Evolutionary conservation across 768 basidiomycete species (phyloP).

Genomic region (Macrocybe gigantea): DNA sequence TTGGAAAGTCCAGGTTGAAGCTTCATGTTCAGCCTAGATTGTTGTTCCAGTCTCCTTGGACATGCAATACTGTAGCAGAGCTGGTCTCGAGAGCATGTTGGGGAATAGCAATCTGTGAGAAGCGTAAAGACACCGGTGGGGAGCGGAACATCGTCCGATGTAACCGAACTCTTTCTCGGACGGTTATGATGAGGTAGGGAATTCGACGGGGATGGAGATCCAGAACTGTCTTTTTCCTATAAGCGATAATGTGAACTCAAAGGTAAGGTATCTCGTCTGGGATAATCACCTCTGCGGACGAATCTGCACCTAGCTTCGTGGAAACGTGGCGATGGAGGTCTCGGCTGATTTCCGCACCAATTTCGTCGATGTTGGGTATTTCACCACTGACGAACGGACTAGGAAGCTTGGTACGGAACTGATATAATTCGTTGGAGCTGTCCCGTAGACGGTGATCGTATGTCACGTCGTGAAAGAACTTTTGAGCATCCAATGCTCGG

Average conservation of each 20-base stretch:
- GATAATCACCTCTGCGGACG: constrained; percentile 19
- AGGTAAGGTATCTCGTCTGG: neutral
- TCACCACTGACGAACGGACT: constrained; percentile 85
- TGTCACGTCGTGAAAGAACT: constrained; percentile 99
- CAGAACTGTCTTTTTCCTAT: constrained; percentile 24
- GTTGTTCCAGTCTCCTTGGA: constrained; percentile 90
- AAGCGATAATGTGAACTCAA: neutral
- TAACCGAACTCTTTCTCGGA: constrained; percentile 35
- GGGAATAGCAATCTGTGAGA: constrained; percentile 95
- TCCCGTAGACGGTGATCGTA: constrained; percentile 96
- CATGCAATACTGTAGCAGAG: constrained; percentile 99
- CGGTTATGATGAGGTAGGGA: constrained; percentile 18
- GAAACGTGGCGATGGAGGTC: constrained; percentile 8
- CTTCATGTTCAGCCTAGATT: constrained; percentile 91
- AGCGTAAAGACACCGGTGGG: constrained; percentile 96
- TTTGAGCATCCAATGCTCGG: constrained; percentile 92
- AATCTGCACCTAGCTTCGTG: constrained; percentile 11
- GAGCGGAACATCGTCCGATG: constrained; percentile 59
- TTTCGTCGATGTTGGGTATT: constrained; percentile 33
- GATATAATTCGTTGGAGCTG: constrained; percentile 84
- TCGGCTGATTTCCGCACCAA: constrained; percentile 12
- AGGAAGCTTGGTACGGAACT: constrained; percentile 79
- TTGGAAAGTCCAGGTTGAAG: constrained; percentile 85
- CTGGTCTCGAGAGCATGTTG: constrained; percentile 89
- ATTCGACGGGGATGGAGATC: constrained; percentile 14